These are phyloP conservation scores for Lumnitzera littorea DNA, from an alignment of 345 rosid species.

Conservation along the genomic window DNA sequence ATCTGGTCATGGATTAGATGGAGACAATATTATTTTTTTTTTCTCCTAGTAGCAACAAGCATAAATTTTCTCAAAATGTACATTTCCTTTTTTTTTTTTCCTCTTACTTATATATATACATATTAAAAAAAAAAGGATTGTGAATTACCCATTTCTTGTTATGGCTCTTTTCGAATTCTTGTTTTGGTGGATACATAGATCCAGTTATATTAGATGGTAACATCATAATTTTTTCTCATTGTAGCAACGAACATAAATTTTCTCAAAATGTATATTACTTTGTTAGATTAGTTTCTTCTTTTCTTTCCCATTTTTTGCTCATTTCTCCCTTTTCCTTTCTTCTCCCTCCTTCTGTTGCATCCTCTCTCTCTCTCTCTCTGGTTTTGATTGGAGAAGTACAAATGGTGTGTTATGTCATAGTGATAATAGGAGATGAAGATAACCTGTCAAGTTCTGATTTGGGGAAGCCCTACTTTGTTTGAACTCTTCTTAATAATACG, in stretches of 20 bases:
- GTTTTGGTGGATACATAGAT: slow-evolving; percentile 3
- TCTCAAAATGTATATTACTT: not conserved
- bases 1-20: not conserved
- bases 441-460: no score
- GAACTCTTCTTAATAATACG: slow-evolving; percentile 4
- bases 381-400: no score
- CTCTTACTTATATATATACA: no score
- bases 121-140: no score
- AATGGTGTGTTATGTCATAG: no score
- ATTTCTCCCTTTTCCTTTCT: not conserved
- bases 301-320: slow-evolving; percentile 1
- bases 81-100: no score
- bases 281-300: not conserved
- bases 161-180: not conserved
- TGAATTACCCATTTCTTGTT: not conserved
- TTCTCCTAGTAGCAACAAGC: no score
- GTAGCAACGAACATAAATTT: slow-evolving; percentile 1
- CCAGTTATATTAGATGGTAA: not conserved
- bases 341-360: not conserved
- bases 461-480: slow-evolving; percentile 1
- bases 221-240: not conserved
- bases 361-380: not conserved
- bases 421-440: no score
- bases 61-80: no score
- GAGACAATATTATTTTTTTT: no score